Evolutionary conservation across 129 eudicot genomes (phyloP), one percentile per base, ranked within the genome.

Genomic region (Calendula officinalis): DNA sequence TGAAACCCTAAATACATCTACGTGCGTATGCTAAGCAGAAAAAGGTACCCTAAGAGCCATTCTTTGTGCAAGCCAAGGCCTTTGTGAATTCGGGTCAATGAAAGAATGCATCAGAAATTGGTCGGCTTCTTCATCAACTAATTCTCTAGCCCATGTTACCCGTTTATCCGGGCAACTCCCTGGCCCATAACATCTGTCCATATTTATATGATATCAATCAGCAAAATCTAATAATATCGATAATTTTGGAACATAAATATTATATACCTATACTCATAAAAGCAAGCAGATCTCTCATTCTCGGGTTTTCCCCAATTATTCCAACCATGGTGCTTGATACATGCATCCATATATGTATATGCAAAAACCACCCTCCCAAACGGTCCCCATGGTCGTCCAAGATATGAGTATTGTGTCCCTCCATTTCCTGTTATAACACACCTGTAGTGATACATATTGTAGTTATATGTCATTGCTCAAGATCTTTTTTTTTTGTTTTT

Each of bases 361-460:
- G 90, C 97, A 51, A 77, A 91, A 54, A 91, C 94, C 64, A 91
- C 97, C 74, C 97, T 78, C 54, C 95, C 97, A 68, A 84, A 87
- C 55, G 97, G 90, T 13, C 97, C 95, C 95, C 97, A 91, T 10
- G 97, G 97, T 54, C 95, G 85, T 66, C 97, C 97, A 49, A 91
- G 97, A 80, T 80, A 63, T 13, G 84, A 47, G 47, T 86, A 91
- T 33, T 77, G 46, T 62, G 89, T 33, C 58, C 79, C 88, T 43
- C 97, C 95, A 71, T 80, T 82, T 41, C 97, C 95, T 65, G 95
- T 91, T 50, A 91, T 84, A 56, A 84, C 90, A 75, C 97, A 91
- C 64, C 97, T 90, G 80, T 78, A 78, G 52, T 45, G 13, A 46
- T 5, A 46, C 16, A 82, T 39, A 74, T 85, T 89, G 76, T 80